These are phyloP conservation scores for Eustoma russellianum DNA, from an alignment of 257 asterid species.

Conservation along the genomic window DNA sequence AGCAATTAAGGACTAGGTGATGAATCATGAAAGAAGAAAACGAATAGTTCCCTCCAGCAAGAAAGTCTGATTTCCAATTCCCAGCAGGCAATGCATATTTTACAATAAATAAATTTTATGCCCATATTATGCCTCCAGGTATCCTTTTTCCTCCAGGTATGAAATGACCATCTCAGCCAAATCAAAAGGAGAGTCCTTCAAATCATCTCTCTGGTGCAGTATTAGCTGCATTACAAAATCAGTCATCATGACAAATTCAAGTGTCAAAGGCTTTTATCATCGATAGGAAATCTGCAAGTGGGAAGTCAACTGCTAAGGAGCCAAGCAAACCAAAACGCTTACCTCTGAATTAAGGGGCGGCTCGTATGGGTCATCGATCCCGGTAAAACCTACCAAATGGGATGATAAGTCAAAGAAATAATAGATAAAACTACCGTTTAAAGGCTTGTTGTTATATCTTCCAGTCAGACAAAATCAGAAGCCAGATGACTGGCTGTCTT, in stretches of 20 bases:
- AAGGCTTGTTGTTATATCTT: background rate
- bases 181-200: constrained; percentile 51
- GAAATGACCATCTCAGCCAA: constrained; percentile 66
- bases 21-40: too few species aligned
- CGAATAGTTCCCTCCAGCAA: too few species aligned
- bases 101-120: too few species aligned
- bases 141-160: constrained; percentile 64
- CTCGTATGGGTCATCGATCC: constrained; percentile 95
- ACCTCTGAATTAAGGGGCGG: constrained; percentile 83
- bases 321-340: background rate
- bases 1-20: too few species aligned
- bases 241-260: background rate
- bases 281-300: too few species aligned
- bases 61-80: too few species aligned
- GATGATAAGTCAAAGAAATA: constrained; percentile 3
- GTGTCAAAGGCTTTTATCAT: background rate
- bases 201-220: constrained; percentile 48
- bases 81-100: too few species aligned
- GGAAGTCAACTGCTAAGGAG: too few species aligned
- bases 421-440: background rate
- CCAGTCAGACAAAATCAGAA: background rate
- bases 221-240: constrained; percentile 49
- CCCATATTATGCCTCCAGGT: constrained; percentile 43
- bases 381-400: constrained; percentile 72
- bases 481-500: background rate